Conservation (phyloP, 805 yeast species). For the Yamadazyma sp. region DNA sequence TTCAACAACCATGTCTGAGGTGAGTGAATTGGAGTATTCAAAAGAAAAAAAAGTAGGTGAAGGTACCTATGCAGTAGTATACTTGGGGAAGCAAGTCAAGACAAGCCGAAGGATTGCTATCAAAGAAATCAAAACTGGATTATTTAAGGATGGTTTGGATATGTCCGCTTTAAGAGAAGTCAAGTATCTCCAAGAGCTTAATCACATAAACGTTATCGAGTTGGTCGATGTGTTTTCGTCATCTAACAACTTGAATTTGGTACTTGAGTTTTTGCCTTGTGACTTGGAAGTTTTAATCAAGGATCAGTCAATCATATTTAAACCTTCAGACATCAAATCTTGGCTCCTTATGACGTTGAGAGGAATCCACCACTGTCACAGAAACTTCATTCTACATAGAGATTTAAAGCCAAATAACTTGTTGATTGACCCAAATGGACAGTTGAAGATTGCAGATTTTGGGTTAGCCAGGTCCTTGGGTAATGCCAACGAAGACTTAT, state of each 20-base stretch:
- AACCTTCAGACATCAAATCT: constrained; percentile 83
- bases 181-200: constrained; percentile 79
- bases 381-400: constrained; percentile 86
- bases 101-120: constrained; percentile 71
- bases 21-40: constrained; percentile 27
- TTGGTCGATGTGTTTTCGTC: constrained; percentile 82
- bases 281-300: constrained; percentile 89
- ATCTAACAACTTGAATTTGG: constrained; percentile 68
- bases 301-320: constrained; percentile 71
- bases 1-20: constrained; percentile 5
- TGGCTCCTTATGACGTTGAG: constrained; percentile 94
- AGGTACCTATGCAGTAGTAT: constrained; percentile 98
- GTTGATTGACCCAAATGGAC: constrained; percentile 82
- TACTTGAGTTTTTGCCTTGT: constrained; percentile 83
- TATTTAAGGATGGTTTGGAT: constrained; percentile 93
- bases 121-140: constrained; percentile 92
- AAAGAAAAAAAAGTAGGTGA: constrained; percentile 91
- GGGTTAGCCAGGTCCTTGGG: constrained; percentile 90
- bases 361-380: constrained; percentile 94
- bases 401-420: constrained; percentile 93
- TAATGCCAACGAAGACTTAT: constrained; percentile 66
- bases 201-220: constrained; percentile 74
- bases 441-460: constrained; percentile 93
- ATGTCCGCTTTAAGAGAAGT: constrained; percentile 97
- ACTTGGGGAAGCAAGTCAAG: constrained; percentile 68